These are phyloP conservation scores for Talaromyces adpressus DNA, from an alignment of 495 filamentous ascomycete species.

Conservation along the genomic window DNA sequence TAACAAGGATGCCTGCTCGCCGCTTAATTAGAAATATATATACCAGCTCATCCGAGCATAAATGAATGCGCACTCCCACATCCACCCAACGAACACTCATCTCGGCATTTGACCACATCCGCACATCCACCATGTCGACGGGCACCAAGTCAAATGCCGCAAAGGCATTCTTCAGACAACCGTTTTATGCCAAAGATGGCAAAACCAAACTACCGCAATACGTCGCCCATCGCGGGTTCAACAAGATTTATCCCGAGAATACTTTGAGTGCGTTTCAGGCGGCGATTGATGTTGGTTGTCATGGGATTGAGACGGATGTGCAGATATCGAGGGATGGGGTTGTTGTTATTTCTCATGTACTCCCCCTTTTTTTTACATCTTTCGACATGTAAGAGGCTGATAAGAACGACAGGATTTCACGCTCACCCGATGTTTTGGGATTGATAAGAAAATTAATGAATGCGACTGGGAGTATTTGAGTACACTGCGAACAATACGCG, in stretches of 20 bases:
- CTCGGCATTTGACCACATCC: background rate
- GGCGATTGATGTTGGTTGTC: conserved; percentile 63
- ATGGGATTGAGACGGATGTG: conserved; percentile 84
- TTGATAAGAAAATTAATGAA: conserved; percentile 60
- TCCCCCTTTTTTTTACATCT: background rate
- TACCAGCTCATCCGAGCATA: background rate
- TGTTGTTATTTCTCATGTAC: conserved; percentile 77
- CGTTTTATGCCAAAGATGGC: conserved; percentile 11
- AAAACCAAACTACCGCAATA: conserved; percentile 51
- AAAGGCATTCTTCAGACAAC: background rate
- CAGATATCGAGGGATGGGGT: conserved; percentile 77
- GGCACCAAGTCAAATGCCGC: background rate
- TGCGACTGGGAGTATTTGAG: conserved; percentile 68
- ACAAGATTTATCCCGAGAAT: conserved; percentile 75
- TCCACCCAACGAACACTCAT: background rate
- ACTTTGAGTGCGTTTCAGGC: conserved; percentile 68
- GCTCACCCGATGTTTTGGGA: conserved; percentile 74
- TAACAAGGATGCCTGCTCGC: background rate
- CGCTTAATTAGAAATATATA: background rate
- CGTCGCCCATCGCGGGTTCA: conserved; percentile 85
- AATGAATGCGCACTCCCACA: background rate
- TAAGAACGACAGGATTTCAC: conserved; percentile 54
- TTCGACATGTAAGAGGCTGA: conserved; percentile 1
- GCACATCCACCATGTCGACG: background rate
- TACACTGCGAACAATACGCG: conserved; percentile 56